phyloP scores from a whole-genome alignment of 768 basidiomycete genomes.

The Suillus plorans region DNA sequence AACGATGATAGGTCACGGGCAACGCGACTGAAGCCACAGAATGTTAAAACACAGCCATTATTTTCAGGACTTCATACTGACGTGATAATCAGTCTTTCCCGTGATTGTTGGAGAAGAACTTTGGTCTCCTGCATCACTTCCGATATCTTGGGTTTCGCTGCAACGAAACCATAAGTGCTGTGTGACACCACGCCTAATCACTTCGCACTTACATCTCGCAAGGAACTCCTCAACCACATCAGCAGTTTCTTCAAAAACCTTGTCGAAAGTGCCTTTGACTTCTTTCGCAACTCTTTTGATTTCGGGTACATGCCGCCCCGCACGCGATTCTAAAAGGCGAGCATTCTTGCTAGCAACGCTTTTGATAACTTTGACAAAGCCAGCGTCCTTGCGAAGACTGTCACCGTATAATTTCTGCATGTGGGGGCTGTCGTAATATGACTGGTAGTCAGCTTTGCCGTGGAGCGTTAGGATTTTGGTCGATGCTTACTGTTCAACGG shows the following conservation, averaged over 20 bases:
- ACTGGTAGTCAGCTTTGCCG: conserved; percentile 2
- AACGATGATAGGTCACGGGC: conserved; percentile 78
- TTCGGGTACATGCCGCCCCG: conserved; percentile 81
- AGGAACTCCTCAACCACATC: conserved; percentile 94
- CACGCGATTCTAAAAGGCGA: conserved; percentile 68
- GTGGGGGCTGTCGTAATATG: conserved; percentile 71
- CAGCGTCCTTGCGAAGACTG: conserved; percentile 91
- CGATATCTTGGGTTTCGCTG: conserved; percentile 85
- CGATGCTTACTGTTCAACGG: conserved; percentile 80
- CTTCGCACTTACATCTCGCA: conserved; percentile 67
- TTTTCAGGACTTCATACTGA: conserved; percentile 38
- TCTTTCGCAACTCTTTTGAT: conserved; percentile 83
- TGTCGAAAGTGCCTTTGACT: conserved; percentile 92
- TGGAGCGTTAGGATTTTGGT: background rate
- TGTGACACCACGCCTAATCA: too few species aligned
- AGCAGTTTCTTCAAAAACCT: conserved; percentile 92
- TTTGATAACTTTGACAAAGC: conserved; percentile 98
- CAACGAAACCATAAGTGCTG: conserved; percentile 10
- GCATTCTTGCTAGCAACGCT: conserved; percentile 86
- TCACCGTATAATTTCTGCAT: conserved; percentile 97
- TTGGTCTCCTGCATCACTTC: conserved; percentile 95
- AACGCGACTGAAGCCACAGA: conserved; percentile 54
- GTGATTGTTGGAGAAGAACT: conserved; percentile 83
- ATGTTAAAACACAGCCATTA: conserved; percentile 3
- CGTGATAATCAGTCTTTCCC: conserved; percentile 92